Evolutionary conservation across 257 asterid genomes (phyloP).

Genomic region (Mentha longifolia): DNA sequence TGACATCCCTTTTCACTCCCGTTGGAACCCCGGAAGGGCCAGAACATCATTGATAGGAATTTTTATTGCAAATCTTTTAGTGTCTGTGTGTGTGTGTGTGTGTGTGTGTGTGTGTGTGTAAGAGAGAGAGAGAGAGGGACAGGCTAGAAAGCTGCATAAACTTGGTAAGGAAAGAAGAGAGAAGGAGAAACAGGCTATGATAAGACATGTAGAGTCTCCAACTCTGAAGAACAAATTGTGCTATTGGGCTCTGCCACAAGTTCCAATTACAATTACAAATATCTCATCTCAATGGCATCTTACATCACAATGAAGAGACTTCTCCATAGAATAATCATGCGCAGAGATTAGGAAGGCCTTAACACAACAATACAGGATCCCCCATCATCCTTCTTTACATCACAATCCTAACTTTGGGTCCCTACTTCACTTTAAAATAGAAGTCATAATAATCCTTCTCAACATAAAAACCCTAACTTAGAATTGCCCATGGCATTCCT

Average conservation of each 20-base stretch:
- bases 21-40: not conserved
- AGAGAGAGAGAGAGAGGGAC: no score
- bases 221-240: not conserved
- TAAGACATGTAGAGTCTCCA: no score
- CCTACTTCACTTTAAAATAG: not conserved
- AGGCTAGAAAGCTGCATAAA: no score
- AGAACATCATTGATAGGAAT: not conserved
- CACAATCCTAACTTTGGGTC: not conserved
- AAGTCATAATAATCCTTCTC: constrained; percentile 12
- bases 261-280: not conserved
- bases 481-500: not conserved
- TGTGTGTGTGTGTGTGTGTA: no score
- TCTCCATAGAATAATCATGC: constrained; percentile 3
- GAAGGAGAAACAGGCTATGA: no score
- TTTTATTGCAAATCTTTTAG: no score
- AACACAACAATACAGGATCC: constrained; percentile 2
- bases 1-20: not conserved
- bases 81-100: no score
- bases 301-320: not conserved
- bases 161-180: no score
- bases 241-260: not conserved
- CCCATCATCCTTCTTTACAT: constrained; percentile 16
- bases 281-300: no score
- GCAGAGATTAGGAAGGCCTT: constrained; percentile 11
- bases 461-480: not conserved